Evolutionary conservation across 2,329 filamentous ascomycete species (phyloP).

Genomic region (Claviceps quebecensis): DNA sequence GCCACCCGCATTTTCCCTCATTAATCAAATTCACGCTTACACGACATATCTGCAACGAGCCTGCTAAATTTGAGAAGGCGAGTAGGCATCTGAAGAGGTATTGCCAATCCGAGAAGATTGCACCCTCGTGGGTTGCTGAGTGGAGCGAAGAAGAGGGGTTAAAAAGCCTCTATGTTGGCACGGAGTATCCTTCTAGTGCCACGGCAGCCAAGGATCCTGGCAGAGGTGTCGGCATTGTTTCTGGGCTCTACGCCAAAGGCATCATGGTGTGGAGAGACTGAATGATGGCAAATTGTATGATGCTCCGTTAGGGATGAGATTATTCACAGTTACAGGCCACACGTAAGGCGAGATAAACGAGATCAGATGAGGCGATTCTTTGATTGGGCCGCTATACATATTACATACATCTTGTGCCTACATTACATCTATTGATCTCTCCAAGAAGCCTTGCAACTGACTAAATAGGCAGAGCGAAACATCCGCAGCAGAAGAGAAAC

Average conservation of each 20-base stretch:
- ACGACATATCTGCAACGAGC: conserved; percentile 22
- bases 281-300: neutral
- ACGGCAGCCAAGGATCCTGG: conserved; percentile 18
- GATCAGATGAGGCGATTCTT: too few relatives aligned
- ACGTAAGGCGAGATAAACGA: too few relatives aligned
- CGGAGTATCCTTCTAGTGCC: conserved; percentile 20
- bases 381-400: too few relatives aligned
- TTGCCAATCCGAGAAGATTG: conserved; percentile 5
- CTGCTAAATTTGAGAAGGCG: conserved; percentile 13
- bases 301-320: neutral
- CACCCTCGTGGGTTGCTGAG: conserved; percentile 17
- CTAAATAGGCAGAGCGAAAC: too few relatives aligned
- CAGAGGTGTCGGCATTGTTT: conserved; percentile 20
- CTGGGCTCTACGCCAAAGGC: conserved; percentile 25
- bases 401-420: too few relatives aligned
- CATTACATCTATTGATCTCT: too few relatives aligned
- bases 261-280: conserved; percentile 16
- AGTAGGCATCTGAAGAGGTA: conserved; percentile 1
- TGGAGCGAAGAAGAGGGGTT: conserved; percentile 22
- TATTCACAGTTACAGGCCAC: too few relatives aligned
- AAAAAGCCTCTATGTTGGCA: conserved; percentile 19
- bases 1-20: conserved; percentile 23
- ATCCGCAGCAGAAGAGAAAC: too few relatives aligned
- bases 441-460: too few relatives aligned
- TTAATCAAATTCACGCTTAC: conserved; percentile 18